These are phyloP conservation scores for Fermentozyma sake DNA, from an alignment of 1,139 yeast genomes.

Conservation along the genomic window DNA sequence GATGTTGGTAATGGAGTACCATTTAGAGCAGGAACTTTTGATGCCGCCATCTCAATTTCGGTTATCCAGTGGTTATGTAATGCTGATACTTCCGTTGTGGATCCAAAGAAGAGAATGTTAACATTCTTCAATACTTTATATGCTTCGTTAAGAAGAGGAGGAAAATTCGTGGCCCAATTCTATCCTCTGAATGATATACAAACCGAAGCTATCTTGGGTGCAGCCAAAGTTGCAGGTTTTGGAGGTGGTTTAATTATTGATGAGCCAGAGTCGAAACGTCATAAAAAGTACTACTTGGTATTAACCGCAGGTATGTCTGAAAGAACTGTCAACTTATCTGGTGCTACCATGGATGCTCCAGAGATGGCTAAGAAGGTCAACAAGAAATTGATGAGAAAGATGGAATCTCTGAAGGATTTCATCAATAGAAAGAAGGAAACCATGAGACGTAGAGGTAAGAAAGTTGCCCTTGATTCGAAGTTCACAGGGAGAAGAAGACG, in stretches of 20 bases:
- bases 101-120: slow-evolving; percentile 81
- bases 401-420: slow-evolving; percentile 75
- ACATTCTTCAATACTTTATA: slow-evolving; percentile 84
- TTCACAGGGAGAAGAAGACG: slow-evolving; percentile 93
- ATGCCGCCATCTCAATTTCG: slow-evolving; percentile 92
- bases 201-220: slow-evolving; percentile 66
- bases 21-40: slow-evolving; percentile 93
- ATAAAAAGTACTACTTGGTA: slow-evolving; percentile 86
- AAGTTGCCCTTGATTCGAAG: slow-evolving; percentile 84
- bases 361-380: slow-evolving; percentile 41
- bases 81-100: slow-evolving; percentile 79
- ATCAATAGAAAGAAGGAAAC: slow-evolving; percentile 89
- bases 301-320: slow-evolving; percentile 82
- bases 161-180: slow-evolving; percentile 95
- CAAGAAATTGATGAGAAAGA: slow-evolving; percentile 49
- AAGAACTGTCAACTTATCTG: slow-evolving; percentile 64
- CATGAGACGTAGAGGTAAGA: slow-evolving; percentile 86
- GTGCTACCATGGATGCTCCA: slow-evolving; percentile 73
- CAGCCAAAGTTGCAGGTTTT: slow-evolving; percentile 94
- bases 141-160: slow-evolving; percentile 86
- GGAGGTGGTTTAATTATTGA: slow-evolving; percentile 94
- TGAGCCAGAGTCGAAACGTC: slow-evolving; percentile 88
- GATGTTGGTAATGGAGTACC: slow-evolving; percentile 96
- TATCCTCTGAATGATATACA: slow-evolving; percentile 91
- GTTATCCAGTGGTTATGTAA: slow-evolving; percentile 98